Evolutionary conservation across 352 stramenopile genomes (phyloP), one percentile per base, ranked within the genome.

Genomic region (Phytophthora litchii): DNA sequence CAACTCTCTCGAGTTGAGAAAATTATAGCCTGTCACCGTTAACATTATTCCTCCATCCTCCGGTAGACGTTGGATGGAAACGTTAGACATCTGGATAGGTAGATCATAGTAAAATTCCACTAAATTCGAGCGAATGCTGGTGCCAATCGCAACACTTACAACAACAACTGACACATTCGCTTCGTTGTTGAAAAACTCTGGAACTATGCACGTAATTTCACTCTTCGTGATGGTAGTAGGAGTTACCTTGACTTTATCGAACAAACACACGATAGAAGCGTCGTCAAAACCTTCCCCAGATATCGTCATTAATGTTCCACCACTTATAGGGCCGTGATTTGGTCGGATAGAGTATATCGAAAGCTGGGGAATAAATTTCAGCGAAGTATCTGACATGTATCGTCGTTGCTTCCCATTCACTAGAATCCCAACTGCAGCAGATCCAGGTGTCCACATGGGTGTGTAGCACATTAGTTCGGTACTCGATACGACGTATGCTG

Each of bases 21-120:
- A 83, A 35, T 80, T 73, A 0, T 32, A 54, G 8, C 72, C 74
- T 23, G 25, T 42, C 12, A 87, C 40, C 8, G 61, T 66, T 19
- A 80, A 13, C 2, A 59, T 12, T 3, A 25, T 53, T 10, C 38
- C 54, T 23, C 51, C 60, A 17, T 59, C 19, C 31, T 81, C 63
- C 0, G 57, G 37, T 25, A 72, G 9, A 37, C 48, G 21, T 11
- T 38, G 8, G 5, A 60, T 71, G 11, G 51, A 63, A 40, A 78
- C 50, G 6, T 53, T 55, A 21, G 11, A 51, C 13, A 83, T 53
- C 19, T 41, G 8, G 14, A 76, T 53, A 0, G 25, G 40, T 6
- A 49, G 10, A 17, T 80, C 54, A 20, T 75, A 80, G 5, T 35
- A 21, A 44, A 72, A 80, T 9, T 56, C 52, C 0, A 78, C 45